phyloP scores from a whole-genome alignment of 2,329 filamentous ascomycete genomes.

The Cladophialophora yegresii region DNA sequence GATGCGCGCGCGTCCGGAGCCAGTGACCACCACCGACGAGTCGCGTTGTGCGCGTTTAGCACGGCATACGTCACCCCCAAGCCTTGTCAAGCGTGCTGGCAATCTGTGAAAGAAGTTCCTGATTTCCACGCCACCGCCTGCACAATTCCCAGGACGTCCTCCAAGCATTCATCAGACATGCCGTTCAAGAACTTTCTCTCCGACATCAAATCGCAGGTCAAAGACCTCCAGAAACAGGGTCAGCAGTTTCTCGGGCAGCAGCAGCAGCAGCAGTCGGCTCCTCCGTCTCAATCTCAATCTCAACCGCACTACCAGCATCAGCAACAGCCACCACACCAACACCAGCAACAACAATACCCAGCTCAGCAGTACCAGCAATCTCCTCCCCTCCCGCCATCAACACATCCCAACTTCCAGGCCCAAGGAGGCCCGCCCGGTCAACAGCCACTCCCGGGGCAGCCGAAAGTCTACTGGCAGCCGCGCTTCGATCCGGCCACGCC shows the following conservation, averaged over 20 bases:
- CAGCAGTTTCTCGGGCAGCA: constrained; percentile 21
- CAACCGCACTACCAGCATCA: constrained; percentile 20
- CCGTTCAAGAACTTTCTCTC: constrained; percentile 29
- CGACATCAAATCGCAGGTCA: constrained; percentile 26
- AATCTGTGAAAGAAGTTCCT: background rate
- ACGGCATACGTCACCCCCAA: background rate
- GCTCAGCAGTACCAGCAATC: constrained; percentile 10
- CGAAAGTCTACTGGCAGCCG: constrained; percentile 33
- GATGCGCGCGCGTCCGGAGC: background rate
- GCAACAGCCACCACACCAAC: background rate
- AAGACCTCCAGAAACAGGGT: constrained; percentile 30
- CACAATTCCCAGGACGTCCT: background rate
- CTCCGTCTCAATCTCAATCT: constrained; percentile 1
- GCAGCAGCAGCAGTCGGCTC: no score
- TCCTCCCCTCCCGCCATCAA: constrained; percentile 27
- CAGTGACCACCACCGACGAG: background rate
- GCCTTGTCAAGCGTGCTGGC: background rate
- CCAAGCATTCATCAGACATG: constrained; percentile 12
- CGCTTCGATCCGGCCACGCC: constrained; percentile 29
- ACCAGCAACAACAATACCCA: constrained; percentile 1
- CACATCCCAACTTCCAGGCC: constrained; percentile 18
- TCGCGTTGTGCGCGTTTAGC: background rate
- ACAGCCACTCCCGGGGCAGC: constrained; percentile 10
- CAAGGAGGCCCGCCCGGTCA: constrained; percentile 9
- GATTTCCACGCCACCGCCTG: background rate